phyloP scores from a whole-genome alignment of 2,329 filamentous ascomycete species.

The Xylaria sp. region DNA sequence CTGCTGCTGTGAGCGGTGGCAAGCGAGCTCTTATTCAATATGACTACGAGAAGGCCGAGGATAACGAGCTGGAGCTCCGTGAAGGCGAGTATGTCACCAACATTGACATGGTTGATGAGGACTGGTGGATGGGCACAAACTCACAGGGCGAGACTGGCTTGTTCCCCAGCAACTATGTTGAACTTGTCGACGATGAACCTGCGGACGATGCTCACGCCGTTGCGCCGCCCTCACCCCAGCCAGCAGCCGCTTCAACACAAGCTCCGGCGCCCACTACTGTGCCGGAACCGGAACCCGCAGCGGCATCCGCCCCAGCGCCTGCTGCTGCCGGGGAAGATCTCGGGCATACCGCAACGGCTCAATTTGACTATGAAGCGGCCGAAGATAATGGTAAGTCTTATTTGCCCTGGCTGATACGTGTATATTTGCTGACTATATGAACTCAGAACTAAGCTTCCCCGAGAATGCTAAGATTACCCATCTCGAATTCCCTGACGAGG shows the following conservation, averaged over 20 bases:
- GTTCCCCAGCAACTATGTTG: slow-evolving; percentile 98
- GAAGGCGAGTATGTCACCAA: slow-evolving; percentile 91
- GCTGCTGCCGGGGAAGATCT: slow-evolving; percentile 52
- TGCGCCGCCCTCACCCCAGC: slow-evolving; percentile 53
- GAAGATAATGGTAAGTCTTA: slow-evolving; percentile 81
- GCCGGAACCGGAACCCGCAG: slow-evolving; percentile 22
- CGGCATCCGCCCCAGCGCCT: slow-evolving; percentile 45
- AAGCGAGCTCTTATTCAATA: slow-evolving; percentile 85
- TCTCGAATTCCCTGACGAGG: slow-evolving; percentile 95
- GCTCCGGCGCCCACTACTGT: slow-evolving; percentile 54
- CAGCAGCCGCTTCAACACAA: slow-evolving; percentile 49
- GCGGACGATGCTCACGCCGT: slow-evolving; percentile 46
- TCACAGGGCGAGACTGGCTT: slow-evolving; percentile 83
- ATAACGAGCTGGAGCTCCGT: slow-evolving; percentile 91
- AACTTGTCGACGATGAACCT: slow-evolving; percentile 74
- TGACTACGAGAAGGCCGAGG: slow-evolving; percentile 97
- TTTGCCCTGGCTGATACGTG: background rate
- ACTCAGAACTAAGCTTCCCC: slow-evolving; percentile 78
- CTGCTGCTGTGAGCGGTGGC: slow-evolving; percentile 61
- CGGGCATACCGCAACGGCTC: slow-evolving; percentile 79
- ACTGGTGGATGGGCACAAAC: slow-evolving; percentile 99
- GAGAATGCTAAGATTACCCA: slow-evolving; percentile 85
- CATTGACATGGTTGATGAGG: slow-evolving; percentile 97
- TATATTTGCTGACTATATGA: slow-evolving; percentile 55
- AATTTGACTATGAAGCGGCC: slow-evolving; percentile 96